Conservation (phyloP, 139 green algal genomes). For the Chlamydomonas sp. region DNA sequence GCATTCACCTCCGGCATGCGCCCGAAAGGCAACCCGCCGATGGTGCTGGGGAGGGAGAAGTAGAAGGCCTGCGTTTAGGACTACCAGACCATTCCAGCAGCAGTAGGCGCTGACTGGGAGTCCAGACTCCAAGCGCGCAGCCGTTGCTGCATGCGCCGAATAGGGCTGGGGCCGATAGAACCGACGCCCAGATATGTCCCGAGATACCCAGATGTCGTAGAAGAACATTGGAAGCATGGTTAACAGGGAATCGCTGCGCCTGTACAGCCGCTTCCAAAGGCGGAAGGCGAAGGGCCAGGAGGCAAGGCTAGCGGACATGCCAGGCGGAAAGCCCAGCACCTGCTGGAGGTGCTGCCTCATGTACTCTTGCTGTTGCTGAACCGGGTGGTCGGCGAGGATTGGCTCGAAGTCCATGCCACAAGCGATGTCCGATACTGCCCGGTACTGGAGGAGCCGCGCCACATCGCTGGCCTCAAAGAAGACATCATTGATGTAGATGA, state of each 20-base stretch:
- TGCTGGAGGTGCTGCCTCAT: constrained; percentile 18
- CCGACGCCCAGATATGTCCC: neutral
- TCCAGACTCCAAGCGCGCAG: constrained; percentile 40
- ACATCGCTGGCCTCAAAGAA: constrained; percentile 58
- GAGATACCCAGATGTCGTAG: constrained; percentile 43
- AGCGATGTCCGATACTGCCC: neutral
- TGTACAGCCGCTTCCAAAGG: constrained; percentile 15
- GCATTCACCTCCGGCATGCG: constrained; percentile 54
- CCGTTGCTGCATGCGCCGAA: neutral
- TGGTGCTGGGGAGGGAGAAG: too few relatives aligned
- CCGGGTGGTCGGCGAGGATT: constrained; percentile 11
- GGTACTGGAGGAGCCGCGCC: constrained; percentile 48
- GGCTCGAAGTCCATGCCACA: constrained; percentile 40
- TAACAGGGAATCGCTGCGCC: neutral
- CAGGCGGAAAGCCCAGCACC: neutral
- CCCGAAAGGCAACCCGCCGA: constrained; percentile 43
- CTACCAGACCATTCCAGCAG: constrained; percentile 77
- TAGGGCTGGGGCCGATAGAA: constrained; percentile 3
- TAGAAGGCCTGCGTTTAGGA: constrained; percentile 58
- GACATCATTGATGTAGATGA: constrained; percentile 72
- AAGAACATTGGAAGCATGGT: constrained; percentile 14
- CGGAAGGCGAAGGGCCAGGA: neutral
- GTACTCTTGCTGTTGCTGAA: neutral
- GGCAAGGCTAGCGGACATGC: neutral
- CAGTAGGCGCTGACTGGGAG: constrained; percentile 62